Base-by-base conservation (phyloP, 148 eudicot species). In the Persicaria tinctoria region DNA sequence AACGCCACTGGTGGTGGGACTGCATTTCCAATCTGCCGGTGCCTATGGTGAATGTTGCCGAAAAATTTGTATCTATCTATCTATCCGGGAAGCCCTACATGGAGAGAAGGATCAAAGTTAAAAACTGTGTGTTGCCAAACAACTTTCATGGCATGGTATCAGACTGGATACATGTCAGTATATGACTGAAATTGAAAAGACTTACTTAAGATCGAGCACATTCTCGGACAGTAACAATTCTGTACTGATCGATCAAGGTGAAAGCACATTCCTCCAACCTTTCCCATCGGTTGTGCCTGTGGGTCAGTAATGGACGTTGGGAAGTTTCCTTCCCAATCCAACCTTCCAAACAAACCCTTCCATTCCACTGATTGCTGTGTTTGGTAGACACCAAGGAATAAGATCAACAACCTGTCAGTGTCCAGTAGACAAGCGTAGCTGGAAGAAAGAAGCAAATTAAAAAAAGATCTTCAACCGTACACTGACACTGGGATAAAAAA, bases 361-460 rank as follows among this genome's bases (percentile, higher is more conserved):
- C 98, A 94, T 94, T 94, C 98, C 98, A 94, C 62, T 94, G 97
- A 72, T 94, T 94, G 86, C 98, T 13, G 98, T 94, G 80, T 94
- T 94, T 75, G 98, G 98, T 51, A 94, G 82, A 82, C 98, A 91
- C 97, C 97, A 94, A 7, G 98, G 98, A 74, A 94, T 93, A 77
- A 94, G 82, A 86, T 94, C 98, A 74, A 84, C 97, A 81, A 87
- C 71, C 85, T 94, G 97, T 20, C 23, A 20, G 23, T 20, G 23
- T 44, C 98, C 97, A 54, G 85, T 86, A 3, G 98, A 89, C 79
- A 94, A 79, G 45, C 76, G 78, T 48, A 94, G 93, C 97, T 94
- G 89, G 79, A 84, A 27, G 50, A 57, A 53, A 73, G 57, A 48
- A 56, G 9, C 38, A 6, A 50, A 53, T 45, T n/a, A 62, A 16